A percentile compares a stretch with the other conserved stretches of the same genome.
phyloP scores from a whole-genome alignment of 129 eudicot genomes.

The Escallonia herrerae region DNA sequence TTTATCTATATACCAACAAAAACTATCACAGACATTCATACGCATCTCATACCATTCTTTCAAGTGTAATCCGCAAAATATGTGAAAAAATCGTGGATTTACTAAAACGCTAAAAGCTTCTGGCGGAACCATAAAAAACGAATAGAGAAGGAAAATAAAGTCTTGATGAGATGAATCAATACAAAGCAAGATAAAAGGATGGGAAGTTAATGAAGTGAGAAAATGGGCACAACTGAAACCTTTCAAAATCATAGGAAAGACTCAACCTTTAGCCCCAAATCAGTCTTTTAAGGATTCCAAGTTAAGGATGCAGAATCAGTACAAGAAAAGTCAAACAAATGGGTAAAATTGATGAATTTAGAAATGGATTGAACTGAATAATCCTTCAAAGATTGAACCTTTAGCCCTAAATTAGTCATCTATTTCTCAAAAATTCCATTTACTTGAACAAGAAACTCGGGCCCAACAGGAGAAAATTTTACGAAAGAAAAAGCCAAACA shows the following conservation, averaged over 20 bases:
- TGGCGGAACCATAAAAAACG: not conserved
- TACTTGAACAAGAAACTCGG: conserved; percentile 12
- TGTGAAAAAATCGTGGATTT: too few relatives aligned
- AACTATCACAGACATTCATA: not conserved
- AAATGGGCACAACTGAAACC: not conserved
- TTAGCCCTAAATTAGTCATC: conserved; percentile 21
- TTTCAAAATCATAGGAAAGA: not conserved
- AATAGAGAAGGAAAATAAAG: not conserved
- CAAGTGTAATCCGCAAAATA: too few relatives aligned
- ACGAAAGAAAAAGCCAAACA: too few relatives aligned
- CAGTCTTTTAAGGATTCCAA: not conserved
- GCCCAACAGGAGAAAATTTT: not conserved
- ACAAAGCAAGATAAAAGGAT: not conserved
- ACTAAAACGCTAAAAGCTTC: too few relatives aligned
- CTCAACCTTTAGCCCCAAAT: not conserved
- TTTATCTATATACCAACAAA: not conserved
- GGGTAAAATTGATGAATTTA: not conserved
- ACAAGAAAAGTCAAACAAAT: not conserved
- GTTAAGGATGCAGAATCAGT: not conserved
- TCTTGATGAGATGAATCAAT: not conserved
- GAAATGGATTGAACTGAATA: not conserved
- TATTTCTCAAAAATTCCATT: not conserved
- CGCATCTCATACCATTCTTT: not conserved
- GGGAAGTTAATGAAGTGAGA: not conserved
- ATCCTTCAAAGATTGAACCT: conserved; percentile 16